A percentile compares a stretch with the other conserved stretches of the same genome.
phyloP scores from a whole-genome alignment of 2,329 filamentous ascomycete genomes.

The Pseudogymnoascus pannorum region DNA sequence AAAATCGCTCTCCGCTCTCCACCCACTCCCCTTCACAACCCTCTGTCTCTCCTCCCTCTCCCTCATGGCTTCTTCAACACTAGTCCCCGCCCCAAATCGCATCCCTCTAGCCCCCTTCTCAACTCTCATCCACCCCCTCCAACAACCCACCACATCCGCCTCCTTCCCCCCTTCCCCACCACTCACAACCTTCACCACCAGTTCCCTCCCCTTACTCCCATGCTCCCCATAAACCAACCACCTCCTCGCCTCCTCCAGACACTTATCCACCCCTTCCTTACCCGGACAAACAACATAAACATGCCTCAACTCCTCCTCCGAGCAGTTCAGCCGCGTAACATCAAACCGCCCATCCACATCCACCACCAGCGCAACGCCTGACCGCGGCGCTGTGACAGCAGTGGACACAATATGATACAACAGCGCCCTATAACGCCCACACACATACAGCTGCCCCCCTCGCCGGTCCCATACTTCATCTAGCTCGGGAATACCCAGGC shows the following conservation, averaged over 20 bases:
- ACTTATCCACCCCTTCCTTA: constrained; percentile 17
- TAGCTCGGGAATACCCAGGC: constrained; percentile 34
- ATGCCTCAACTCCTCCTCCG: constrained; percentile 20
- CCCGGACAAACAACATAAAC: constrained; percentile 24
- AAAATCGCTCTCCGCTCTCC: constrained; percentile 21
- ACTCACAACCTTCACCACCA: constrained; percentile 23
- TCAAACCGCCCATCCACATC: constrained; percentile 52
- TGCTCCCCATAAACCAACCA: constrained; percentile 27
- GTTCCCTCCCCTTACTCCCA: constrained; percentile 22
- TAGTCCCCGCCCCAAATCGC: constrained; percentile 20
- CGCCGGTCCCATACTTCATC: constrained; percentile 39
- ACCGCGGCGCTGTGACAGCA: constrained; percentile 41
- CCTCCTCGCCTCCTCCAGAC: constrained; percentile 20
- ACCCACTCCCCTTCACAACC: constrained; percentile 19
- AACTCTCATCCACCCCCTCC: constrained; percentile 28
- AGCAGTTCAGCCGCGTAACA: constrained; percentile 27
- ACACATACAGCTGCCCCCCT: constrained; percentile 43
- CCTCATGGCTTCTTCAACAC: constrained; percentile 26
- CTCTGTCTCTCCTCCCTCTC: constrained; percentile 18
- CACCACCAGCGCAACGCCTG: constrained; percentile 40
- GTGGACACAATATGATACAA: constrained; percentile 48
- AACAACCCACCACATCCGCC: constrained; percentile 17
- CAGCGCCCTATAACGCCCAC: constrained; percentile 46
- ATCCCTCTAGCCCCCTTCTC: constrained; percentile 19
- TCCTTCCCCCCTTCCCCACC: constrained; percentile 19